phyloP scores from a whole-genome alignment of 2,329 filamentous ascomycete genomes.

The Aspergillus melleus region DNA sequence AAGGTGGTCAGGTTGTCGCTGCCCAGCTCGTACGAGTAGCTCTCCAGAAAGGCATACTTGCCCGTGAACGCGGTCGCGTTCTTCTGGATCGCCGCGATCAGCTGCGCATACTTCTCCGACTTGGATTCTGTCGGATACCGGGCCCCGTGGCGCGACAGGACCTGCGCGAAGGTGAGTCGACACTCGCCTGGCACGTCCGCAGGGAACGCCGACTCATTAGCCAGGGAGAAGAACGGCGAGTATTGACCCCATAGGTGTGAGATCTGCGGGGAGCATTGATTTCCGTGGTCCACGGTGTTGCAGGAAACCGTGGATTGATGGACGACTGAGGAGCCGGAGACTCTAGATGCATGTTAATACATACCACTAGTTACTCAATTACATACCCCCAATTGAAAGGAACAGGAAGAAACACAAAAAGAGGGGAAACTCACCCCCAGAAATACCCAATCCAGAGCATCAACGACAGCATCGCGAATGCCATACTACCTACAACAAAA shows the following conservation, averaged over 20 bases:
- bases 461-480: conserved; percentile 9
- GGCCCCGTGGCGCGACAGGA: conserved; percentile 82
- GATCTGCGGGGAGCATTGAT: conserved; percentile 61
- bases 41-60: conserved; percentile 67
- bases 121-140: conserved; percentile 75
- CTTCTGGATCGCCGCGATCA: conserved; percentile 67
- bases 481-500: conserved; percentile 12
- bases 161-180: conserved; percentile 73
- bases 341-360: conserved; percentile 9
- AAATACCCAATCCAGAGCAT: conserved; percentile 10
- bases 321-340: conserved; percentile 5
- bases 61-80: conserved; percentile 56
- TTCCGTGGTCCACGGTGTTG: conserved; percentile 58
- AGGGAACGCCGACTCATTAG: conserved; percentile 60
- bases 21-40: conserved; percentile 71
- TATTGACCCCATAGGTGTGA: conserved; percentile 83
- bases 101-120: conserved; percentile 60
- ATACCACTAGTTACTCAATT: no score
- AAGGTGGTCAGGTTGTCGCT: conserved; percentile 68
- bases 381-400: background rate
- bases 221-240: conserved; percentile 75
- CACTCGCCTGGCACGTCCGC: conserved; percentile 65
- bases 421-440: conserved; percentile 11
- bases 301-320: conserved; percentile 35
- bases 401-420: background rate